phyloP scores from a whole-genome alignment of 1,284 basidiomycete genomes.

The Neolentinus lepideus region DNA sequence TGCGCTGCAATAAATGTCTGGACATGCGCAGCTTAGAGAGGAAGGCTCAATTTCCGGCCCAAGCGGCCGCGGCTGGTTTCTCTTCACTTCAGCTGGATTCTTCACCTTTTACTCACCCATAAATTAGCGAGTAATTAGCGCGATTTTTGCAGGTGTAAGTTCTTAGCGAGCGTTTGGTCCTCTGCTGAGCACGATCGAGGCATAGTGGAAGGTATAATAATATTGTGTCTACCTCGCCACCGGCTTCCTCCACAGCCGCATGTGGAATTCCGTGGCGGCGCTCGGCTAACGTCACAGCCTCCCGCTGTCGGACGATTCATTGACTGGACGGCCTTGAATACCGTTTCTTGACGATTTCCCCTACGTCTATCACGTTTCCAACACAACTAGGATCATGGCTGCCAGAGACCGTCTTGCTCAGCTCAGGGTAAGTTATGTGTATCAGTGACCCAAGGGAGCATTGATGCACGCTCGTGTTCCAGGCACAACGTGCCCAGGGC shows the following conservation, averaged over 20 bases:
- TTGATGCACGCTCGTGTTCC: slow-evolving; percentile 5
- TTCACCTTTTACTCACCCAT: too few species aligned
- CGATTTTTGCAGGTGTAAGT: too few species aligned
- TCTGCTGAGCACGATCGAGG: too few species aligned
- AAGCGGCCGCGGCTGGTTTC: too few species aligned
- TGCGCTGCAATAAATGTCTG: too few species aligned
- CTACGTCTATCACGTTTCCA: background rate
- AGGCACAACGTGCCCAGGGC: slow-evolving; percentile 27
- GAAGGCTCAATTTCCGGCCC: too few species aligned
- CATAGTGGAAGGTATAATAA: too few species aligned
- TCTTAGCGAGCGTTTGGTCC: too few species aligned
- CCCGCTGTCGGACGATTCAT: background rate
- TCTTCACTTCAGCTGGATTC: too few species aligned
- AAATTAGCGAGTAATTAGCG: too few species aligned
- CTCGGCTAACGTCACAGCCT: slow-evolving; percentile 37
- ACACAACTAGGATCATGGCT: slow-evolving; percentile 19
- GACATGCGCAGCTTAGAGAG: too few species aligned
- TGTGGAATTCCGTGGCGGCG: background rate
- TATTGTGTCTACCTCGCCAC: background rate
- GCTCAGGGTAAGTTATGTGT: slow-evolving; percentile 32
- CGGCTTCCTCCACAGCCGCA: background rate
- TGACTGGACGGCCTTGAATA: background rate
- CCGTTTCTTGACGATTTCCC: background rate
- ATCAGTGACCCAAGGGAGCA: background rate
- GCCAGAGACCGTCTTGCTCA: slow-evolving; percentile 30